phyloP scores from a whole-genome alignment of 805 yeast species.

The Priceomyces haplophilus region DNA sequence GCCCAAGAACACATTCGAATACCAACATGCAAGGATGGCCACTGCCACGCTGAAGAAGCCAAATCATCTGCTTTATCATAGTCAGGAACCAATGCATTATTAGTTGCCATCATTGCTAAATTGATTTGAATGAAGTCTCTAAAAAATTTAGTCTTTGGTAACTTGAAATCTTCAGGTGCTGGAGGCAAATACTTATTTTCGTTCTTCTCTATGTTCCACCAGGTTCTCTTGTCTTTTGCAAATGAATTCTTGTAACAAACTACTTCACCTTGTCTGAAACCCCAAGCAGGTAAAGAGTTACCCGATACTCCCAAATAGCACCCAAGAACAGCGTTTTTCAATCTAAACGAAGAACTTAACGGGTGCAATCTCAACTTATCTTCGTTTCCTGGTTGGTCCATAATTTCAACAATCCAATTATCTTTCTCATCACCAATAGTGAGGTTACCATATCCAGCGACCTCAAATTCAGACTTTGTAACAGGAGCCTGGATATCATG shows the following conservation, averaged over 20 bases:
- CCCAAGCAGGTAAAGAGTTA: conserved; percentile 86
- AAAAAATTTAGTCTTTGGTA: conserved; percentile 72
- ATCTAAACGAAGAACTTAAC: conserved; percentile 76
- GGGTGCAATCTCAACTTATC: conserved; percentile 65
- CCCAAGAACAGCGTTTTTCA: conserved; percentile 62
- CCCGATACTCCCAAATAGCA: conserved; percentile 90
- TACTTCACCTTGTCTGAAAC: conserved; percentile 96
- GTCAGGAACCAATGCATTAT: conserved; percentile 79
- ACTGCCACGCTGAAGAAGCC: conserved; percentile 79
- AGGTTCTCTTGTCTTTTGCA: conserved; percentile 73
- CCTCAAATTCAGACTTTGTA: conserved; percentile 53
- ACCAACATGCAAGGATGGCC: conserved; percentile 71
- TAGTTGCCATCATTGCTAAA: conserved; percentile 79
- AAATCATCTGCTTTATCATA: conserved; percentile 65
- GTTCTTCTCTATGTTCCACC: conserved; percentile 85
- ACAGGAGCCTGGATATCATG: conserved; percentile 67
- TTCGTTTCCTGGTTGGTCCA: conserved; percentile 55
- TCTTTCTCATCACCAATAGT: conserved; percentile 68
- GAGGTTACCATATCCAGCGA: conserved; percentile 68
- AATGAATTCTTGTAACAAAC: conserved; percentile 70
- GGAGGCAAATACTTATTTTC: conserved; percentile 55
- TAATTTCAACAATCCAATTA: conserved; percentile 73
- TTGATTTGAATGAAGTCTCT: conserved; percentile 70
- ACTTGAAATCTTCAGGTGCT: conserved; percentile 57
- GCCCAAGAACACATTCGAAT: conserved; percentile 79